Conservation (phyloP, 2,329 filamentous ascomycete species). For the Trichoderma gracile region DNA sequence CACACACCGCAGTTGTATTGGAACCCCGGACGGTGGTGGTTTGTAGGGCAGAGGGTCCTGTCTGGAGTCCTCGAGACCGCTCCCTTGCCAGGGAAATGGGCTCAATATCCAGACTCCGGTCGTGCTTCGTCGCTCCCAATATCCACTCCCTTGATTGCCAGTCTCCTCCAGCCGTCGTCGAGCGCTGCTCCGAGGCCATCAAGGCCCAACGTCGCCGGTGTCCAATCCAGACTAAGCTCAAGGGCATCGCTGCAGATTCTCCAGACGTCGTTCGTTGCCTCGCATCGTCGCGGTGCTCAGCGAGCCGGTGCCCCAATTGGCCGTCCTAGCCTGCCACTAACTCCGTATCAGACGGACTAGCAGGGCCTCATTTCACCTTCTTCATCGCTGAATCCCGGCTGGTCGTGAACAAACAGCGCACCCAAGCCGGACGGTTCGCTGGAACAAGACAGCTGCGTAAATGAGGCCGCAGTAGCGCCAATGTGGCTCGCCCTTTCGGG, state of each 20-base stretch:
- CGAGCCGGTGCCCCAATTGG: conserved; percentile 4
- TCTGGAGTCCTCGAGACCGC: conserved; percentile 2
- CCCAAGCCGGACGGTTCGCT: conserved; percentile 24
- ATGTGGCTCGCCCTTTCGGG: conserved; percentile 24
- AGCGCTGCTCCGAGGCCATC: neutral
- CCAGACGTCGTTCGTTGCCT: neutral
- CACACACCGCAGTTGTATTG: neutral
- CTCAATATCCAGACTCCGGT: conserved; percentile 3
- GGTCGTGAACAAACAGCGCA: conserved; percentile 18
- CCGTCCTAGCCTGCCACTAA: conserved; percentile 11
- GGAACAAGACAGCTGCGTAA: conserved; percentile 18
- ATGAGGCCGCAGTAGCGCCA: conserved; percentile 24
- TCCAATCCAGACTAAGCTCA: conserved; percentile 11
- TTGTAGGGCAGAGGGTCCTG: neutral
- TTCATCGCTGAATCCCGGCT: conserved; percentile 9
- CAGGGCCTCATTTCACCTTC: conserved; percentile 9
- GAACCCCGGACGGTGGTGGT: neutral
- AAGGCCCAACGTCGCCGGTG: conserved; percentile 7
- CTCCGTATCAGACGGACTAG: conserved; percentile 19
- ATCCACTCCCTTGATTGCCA: conserved; percentile 20
- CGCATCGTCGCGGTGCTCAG: neutral
- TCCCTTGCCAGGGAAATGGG: conserved; percentile 19
- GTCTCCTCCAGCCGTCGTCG: neutral
- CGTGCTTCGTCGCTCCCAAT: conserved; percentile 8
- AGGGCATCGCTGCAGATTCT: conserved; percentile 11